Conservation (phyloP, 2,329 filamentous ascomycete genomes). For the Sclerotinia trifoliorum region DNA sequence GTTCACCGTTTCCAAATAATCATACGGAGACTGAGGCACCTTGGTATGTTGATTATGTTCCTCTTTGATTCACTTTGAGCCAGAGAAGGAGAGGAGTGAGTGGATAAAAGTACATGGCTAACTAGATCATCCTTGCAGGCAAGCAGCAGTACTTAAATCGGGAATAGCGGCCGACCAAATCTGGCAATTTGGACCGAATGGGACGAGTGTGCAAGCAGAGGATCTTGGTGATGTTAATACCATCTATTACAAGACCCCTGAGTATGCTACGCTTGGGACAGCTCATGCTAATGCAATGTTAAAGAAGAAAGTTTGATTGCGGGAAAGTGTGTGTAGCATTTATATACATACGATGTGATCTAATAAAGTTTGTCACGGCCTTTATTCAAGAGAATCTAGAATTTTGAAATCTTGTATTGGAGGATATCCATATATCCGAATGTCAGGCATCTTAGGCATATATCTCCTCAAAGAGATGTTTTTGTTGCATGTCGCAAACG, state of each 20-base stretch:
- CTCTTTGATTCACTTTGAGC: neutral
- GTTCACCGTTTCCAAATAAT: conserved; percentile 33
- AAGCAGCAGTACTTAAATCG: conserved; percentile 30
- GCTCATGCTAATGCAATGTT: conserved; percentile 32
- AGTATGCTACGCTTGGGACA: conserved; percentile 30
- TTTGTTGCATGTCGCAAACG: conserved; percentile 6
- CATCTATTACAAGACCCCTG: conserved; percentile 32
- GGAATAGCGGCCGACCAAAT: conserved; percentile 34
- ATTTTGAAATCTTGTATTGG: neutral
- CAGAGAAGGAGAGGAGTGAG: too few species aligned
- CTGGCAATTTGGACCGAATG: conserved; percentile 35
- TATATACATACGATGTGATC: neutral
- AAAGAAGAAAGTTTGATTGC: conserved; percentile 27
- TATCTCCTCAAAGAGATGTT: conserved; percentile 2
- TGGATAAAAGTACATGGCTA: neutral
- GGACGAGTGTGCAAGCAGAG: conserved; percentile 25
- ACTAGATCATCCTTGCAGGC: conserved; percentile 22
- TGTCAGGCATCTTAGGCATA: neutral
- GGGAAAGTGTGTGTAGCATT: neutral
- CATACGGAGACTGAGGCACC: conserved; percentile 31
- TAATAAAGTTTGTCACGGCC: neutral
- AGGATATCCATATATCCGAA: neutral
- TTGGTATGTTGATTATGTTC: conserved; percentile 17
- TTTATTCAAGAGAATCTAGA: neutral
- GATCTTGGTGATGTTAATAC: conserved; percentile 32